These are phyloP conservation scores for Starmerella apis DNA, from an alignment of 805 yeast genomes.

Conservation along the genomic window DNA sequence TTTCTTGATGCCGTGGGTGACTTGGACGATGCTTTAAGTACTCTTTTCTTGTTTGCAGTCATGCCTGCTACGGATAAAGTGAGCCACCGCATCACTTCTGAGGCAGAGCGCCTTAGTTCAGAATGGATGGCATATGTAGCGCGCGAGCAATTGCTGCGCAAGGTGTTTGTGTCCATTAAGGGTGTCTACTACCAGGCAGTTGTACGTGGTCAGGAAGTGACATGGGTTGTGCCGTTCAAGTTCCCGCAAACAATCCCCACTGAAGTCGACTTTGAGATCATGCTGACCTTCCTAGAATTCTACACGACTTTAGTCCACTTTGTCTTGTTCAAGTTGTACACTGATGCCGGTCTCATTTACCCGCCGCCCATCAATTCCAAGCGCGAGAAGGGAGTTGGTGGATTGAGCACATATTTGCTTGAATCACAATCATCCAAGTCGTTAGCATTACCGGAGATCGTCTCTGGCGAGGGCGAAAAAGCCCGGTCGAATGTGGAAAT, in stretches of 20 bases:
- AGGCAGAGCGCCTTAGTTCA: slow-evolving; percentile 75
- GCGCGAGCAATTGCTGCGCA: slow-evolving; percentile 65
- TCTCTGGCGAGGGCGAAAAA: slow-evolving; percentile 22
- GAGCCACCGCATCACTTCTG: slow-evolving; percentile 68
- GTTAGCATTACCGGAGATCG: slow-evolving; percentile 17
- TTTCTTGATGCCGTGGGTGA: slow-evolving; percentile 88
- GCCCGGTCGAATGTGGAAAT: slow-evolving; percentile 8
- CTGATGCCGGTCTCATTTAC: slow-evolving; percentile 74
- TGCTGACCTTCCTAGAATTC: slow-evolving; percentile 93
- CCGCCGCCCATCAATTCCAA: slow-evolving; percentile 75
- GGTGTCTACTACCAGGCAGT: slow-evolving; percentile 93
- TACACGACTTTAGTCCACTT: slow-evolving; percentile 87
- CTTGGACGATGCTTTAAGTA: slow-evolving; percentile 86
- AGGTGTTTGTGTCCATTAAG: slow-evolving; percentile 91
- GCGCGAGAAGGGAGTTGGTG: slow-evolving; percentile 78
- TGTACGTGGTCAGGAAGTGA: slow-evolving; percentile 80
- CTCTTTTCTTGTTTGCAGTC: slow-evolving; percentile 86
- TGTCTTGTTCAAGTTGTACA: slow-evolving; percentile 72
- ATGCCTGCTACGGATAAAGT: slow-evolving; percentile 89
- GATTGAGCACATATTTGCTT: slow-evolving; percentile 71
- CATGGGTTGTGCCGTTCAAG: slow-evolving; percentile 96
- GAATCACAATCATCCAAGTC: slow-evolving; percentile 35
- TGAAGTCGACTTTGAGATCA: slow-evolving; percentile 90
- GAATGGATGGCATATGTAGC: slow-evolving; percentile 95
- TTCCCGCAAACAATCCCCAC: slow-evolving; percentile 92